A percentile compares a stretch with the other conserved stretches of the same genome.
These are phyloP conservation scores for Corylus americana DNA, from an alignment of 306 rosid genomes.

Conservation along the genomic window DNA sequence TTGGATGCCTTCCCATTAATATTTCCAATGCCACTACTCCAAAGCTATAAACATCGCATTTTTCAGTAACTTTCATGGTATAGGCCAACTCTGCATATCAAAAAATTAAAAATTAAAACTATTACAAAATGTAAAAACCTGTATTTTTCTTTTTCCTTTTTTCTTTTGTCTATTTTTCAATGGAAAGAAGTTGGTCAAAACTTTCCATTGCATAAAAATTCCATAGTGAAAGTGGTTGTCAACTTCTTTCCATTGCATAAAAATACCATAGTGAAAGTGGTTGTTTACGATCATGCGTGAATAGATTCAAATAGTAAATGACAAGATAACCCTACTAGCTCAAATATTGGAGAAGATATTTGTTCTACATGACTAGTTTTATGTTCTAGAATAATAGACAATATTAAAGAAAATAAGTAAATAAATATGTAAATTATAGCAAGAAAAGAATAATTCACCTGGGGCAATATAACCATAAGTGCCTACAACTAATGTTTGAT, in stretches of 20 bases:
- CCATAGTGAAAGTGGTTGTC: background rate
- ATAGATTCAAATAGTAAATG: background rate
- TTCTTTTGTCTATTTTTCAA: no score
- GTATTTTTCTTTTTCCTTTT: no score
- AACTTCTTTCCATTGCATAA: no score
- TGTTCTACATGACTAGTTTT: background rate
- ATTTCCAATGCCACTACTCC: background rate
- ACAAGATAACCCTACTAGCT: background rate
- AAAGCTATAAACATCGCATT: background rate
- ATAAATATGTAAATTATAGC: background rate
- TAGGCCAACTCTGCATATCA: background rate
- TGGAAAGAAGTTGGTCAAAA: no score
- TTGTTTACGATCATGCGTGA: background rate
- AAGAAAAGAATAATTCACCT: slow-evolving; percentile 2
- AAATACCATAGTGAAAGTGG: no score
- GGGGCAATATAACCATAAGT: slow-evolving; percentile 21
- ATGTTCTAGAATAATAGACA: background rate
- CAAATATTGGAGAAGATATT: background rate
- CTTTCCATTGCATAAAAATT: background rate
- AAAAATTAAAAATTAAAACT: no score
- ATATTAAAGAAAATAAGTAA: background rate
- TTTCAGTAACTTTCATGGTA: background rate
- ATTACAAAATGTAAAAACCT: no score
- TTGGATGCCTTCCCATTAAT: background rate
- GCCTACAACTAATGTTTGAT: slow-evolving; percentile 1